Percentiles rank a stretch among this genome's conserved stretches.
Conservation (phyloP, 164 flowering plant genomes). For the Hamamelis virginiana region DNA sequence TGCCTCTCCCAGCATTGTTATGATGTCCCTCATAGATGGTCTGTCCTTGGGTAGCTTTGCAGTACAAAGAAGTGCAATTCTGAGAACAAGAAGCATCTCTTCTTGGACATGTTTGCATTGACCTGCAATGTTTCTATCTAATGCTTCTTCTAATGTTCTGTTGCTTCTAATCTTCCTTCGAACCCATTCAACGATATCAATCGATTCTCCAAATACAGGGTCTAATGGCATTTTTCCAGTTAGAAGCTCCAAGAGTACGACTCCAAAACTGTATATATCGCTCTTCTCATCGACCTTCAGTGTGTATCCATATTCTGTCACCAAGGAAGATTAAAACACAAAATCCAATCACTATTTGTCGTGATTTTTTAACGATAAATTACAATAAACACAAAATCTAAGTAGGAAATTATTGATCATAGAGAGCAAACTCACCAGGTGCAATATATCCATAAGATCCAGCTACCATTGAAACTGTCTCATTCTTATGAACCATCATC, state of each 20-base stretch:
- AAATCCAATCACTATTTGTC: background rate
- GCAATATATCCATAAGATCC: constrained; percentile 99
- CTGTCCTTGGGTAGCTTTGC: constrained; percentile 88
- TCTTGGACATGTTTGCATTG: constrained; percentile 63
- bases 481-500: constrained; percentile 73
- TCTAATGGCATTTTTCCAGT: constrained; percentile 78
- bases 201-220: constrained; percentile 68
- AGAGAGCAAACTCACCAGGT: constrained; percentile 58
- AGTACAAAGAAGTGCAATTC: constrained; percentile 84
- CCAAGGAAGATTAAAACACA: background rate
- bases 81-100: constrained; percentile 86
- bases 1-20: constrained; percentile 91
- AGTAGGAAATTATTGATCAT: no score
- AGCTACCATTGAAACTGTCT: constrained; percentile 88
- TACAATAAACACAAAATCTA: no score
- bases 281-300: constrained; percentile 86
- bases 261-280: constrained; percentile 92
- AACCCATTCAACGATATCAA: constrained; percentile 82
- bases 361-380: background rate
- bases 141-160: constrained; percentile 53
- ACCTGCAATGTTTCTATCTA: constrained; percentile 59
- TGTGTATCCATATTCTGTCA: constrained; percentile 90
- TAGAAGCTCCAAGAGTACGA: constrained; percentile 82
- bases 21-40: constrained; percentile 91
- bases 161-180: constrained; percentile 52